Conservation (phyloP, 1,284 basidiomycete species). For the Retiboletus flavoniger region DNA sequence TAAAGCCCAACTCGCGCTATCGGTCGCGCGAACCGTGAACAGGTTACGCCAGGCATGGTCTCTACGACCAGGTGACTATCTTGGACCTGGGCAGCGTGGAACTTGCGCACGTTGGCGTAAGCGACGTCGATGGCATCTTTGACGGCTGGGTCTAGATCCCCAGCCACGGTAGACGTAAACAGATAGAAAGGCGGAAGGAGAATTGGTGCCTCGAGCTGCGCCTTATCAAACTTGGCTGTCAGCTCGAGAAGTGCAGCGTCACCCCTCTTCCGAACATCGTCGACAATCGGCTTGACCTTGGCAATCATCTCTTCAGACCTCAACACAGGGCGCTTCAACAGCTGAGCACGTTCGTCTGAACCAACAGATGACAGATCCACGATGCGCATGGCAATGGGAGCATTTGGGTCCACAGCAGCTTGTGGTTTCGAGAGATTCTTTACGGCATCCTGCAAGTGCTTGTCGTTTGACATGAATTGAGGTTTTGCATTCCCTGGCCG, state of each 20-base stretch:
- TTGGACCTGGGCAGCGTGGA: slow-evolving; percentile 85
- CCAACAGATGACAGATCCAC: slow-evolving; percentile 59
- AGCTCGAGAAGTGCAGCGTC: slow-evolving; percentile 87
- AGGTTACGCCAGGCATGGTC: slow-evolving; percentile 97
- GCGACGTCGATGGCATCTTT: slow-evolving; percentile 87
- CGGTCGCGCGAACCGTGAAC: slow-evolving; percentile 90
- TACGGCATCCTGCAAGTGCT: slow-evolving; percentile 28
- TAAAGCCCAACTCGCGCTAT: slow-evolving; percentile 96
- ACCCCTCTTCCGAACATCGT: slow-evolving; percentile 80
- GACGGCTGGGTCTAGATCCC: slow-evolving; percentile 63
- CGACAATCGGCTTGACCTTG: slow-evolving; percentile 94
- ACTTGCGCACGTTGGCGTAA: slow-evolving; percentile 88
- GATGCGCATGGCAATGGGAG: slow-evolving; percentile 74
- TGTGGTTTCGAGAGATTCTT: slow-evolving; percentile 28
- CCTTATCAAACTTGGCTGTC: slow-evolving; percentile 93
- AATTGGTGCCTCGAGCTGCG: slow-evolving; percentile 59
- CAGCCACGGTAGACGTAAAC: slow-evolving; percentile 51
- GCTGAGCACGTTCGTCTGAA: slow-evolving; percentile 56
- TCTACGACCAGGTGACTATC: slow-evolving; percentile 79
- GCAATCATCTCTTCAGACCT: slow-evolving; percentile 93
- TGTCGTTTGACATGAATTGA: slow-evolving; percentile 59
- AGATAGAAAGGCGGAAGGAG: slow-evolving; percentile 71
- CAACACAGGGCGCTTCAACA: slow-evolving; percentile 89
- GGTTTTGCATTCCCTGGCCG: slow-evolving; percentile 94
- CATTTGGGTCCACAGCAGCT: slow-evolving; percentile 35